Evolutionary conservation across 2,329 filamentous ascomycete genomes (phyloP), one percentile per base, ranked within the genome.

Genomic region (Mariannaea sp.): DNA sequence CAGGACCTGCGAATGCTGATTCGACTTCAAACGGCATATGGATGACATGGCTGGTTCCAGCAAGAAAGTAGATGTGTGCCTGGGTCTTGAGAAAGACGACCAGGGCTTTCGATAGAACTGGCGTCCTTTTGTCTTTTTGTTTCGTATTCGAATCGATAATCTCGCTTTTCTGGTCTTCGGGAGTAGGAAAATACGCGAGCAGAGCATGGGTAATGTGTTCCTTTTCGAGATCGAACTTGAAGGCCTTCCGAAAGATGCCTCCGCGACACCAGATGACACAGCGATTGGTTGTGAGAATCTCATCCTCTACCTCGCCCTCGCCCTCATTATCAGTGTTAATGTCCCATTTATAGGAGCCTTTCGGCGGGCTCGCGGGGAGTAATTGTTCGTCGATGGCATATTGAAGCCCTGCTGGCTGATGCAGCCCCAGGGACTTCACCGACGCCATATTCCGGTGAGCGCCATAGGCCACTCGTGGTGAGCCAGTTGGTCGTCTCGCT

Each of bases 11-110:
- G 70, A 92, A 90, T 24, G 90, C 92, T 47, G 85, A 85, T 68
- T 96, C 91, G 35, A 97, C 89, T 73, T 97, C 92, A 68, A 99
- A 99, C 2, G 93, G 93, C 67, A 99, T 84, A 70, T 96, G 91
- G 41, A 97, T 81, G 53, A 96, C 84, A 79, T 99, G 90, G 68
- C 84, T 94, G 27, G 90, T 87, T 16, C 93, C 93, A 2, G 89
- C 84, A 30, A 97, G 81, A 69, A 95, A 97, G 77, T 92, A 95
- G 60, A 99, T 85, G 69, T 97, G 93, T 17, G 90, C 92, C 68
- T 97, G 93, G 0, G 90, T 92, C 73, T 90, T 92, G 60, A 99
- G 83, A 62, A 97, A 89, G 43, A 99, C 89, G 7, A 97, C 90
- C 56, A 99, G 75, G 4, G 93, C 92, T 66, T 87, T 81, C 35